Evolutionary conservation across 768 basidiomycete species (phyloP).

Genomic region (Mycena filopes): DNA sequence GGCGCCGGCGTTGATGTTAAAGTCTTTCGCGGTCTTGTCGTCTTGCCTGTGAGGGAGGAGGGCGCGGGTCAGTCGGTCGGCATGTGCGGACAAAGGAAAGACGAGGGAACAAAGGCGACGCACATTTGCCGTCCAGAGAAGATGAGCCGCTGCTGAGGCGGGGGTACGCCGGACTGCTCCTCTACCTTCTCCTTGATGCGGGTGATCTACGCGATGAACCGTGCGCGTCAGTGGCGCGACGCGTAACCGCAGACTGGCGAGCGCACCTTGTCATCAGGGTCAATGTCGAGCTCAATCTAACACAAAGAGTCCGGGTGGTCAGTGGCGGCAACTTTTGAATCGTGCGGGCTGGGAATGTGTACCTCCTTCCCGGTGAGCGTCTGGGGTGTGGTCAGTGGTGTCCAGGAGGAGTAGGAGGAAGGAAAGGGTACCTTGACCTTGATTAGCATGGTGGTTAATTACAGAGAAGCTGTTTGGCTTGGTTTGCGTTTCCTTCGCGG

Average conservation of each 20-base stretch:
- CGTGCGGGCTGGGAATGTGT: conserved; percentile 26
- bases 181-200: conserved; percentile 98
- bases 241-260: not conserved
- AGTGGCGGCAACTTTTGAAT: not conserved
- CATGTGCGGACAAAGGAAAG: conserved; percentile 13
- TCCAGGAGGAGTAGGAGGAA: conserved; percentile 13
- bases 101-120: conserved; percentile 39
- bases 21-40: conserved; percentile 89
- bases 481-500: not conserved
- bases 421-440: conserved; percentile 79
- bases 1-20: conserved; percentile 85
- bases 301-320: conserved; percentile 17
- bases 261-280: conserved; percentile 84
- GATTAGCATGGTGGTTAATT: conserved; percentile 70
- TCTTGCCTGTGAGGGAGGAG: conserved; percentile 91
- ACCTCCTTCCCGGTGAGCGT: conserved; percentile 99
- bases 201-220: conserved; percentile 67
- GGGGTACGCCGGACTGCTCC: conserved; percentile 98
- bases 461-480: conserved; percentile 15
- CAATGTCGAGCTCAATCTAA: conserved; percentile 96
- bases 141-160: conserved; percentile 94
- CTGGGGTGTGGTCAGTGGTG: conserved; percentile 49
- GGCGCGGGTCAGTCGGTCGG: not conserved
- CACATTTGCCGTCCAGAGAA: conserved; percentile 94
- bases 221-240: conserved; percentile 1